A percentile compares a stretch with the other conserved stretches of the same genome.
phyloP scores from a whole-genome alignment of 1,284 basidiomycete genomes.

The Puccinia horiana region DNA sequence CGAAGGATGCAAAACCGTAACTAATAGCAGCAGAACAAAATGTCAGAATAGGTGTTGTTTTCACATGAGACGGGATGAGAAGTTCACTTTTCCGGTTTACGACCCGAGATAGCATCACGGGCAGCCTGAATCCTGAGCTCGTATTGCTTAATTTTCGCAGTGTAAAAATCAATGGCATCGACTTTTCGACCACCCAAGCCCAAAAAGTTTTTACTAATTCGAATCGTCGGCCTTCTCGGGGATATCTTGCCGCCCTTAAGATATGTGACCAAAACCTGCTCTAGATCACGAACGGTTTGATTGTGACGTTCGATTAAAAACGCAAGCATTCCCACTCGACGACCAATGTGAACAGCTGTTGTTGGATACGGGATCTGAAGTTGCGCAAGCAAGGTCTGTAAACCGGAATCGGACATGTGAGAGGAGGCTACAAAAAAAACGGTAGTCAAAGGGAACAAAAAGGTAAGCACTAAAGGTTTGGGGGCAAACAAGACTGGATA shows the following conservation, averaged over 20 bases:
- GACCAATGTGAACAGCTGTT: conserved; percentile 77
- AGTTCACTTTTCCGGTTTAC: conserved; percentile 61
- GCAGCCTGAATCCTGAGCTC: conserved; percentile 77
- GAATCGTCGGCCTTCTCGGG: conserved; percentile 72
- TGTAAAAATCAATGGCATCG: conserved; percentile 77
- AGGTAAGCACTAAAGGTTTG: not conserved
- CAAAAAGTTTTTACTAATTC: conserved; percentile 68
- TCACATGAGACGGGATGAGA: conserved; percentile 60
- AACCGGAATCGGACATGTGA: conserved; percentile 73
- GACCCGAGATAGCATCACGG: conserved; percentile 61
- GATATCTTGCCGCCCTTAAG: conserved; percentile 72
- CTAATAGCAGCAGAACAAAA: not conserved
- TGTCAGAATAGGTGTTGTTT: conserved; percentile 73
- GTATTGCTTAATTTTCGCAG: conserved; percentile 65
- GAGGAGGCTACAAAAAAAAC: conserved; percentile 60
- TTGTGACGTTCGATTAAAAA: conserved; percentile 75
- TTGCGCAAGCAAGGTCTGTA: conserved; percentile 70
- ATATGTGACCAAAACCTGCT: conserved; percentile 78
- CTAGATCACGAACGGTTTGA: conserved; percentile 77
- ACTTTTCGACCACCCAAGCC: conserved; percentile 68
- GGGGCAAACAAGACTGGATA: not conserved
- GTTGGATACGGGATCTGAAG: conserved; percentile 78
- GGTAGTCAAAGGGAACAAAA: not conserved
- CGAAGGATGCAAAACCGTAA: conserved; percentile 80
- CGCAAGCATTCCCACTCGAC: conserved; percentile 72